Evolutionary conservation across 495 filamentous ascomycete species (phyloP).

Genomic region (Aspergillus campestris): DNA sequence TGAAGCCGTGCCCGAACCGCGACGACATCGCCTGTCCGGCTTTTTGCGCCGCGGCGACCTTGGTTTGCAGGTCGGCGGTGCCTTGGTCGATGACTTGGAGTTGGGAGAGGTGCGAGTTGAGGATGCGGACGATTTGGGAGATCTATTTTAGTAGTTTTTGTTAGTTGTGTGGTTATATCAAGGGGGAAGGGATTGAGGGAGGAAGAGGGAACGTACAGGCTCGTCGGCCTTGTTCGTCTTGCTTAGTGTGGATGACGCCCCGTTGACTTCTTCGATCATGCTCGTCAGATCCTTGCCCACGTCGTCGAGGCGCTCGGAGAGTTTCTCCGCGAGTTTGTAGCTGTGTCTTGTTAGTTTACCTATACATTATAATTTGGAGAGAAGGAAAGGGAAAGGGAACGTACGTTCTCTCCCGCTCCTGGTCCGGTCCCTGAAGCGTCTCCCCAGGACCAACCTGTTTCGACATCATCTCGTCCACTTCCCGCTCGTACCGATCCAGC

Average conservation of each 20-base stretch:
- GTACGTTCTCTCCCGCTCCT: slow-evolving; percentile 84
- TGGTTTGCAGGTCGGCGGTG: slow-evolving; percentile 66
- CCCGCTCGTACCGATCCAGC: slow-evolving; percentile 81
- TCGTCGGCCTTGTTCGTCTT: slow-evolving; percentile 86
- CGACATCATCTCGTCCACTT: slow-evolving; percentile 77
- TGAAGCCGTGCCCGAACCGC: slow-evolving; percentile 52
- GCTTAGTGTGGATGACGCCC: slow-evolving; percentile 69
- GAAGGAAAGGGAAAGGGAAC: slow-evolving; percentile 15
- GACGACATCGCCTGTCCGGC: slow-evolving; percentile 57
- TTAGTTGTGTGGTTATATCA: neutral
- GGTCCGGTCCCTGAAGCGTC: slow-evolving; percentile 73
- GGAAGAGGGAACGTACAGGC: slow-evolving; percentile 57
- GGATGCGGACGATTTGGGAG: slow-evolving; percentile 84
- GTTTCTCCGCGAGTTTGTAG: slow-evolving; percentile 83
- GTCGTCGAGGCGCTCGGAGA: slow-evolving; percentile 76
- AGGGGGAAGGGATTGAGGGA: neutral
- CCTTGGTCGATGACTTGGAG: slow-evolving; percentile 87
- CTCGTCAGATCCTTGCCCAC: slow-evolving; percentile 84
- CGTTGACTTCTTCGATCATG: slow-evolving; percentile 98
- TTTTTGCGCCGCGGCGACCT: slow-evolving; percentile 72
- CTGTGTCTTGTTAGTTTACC: slow-evolving; percentile 23
- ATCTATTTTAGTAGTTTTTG: slow-evolving; percentile 45
- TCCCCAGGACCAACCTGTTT: slow-evolving; percentile 62
- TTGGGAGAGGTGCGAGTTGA: slow-evolving; percentile 83
- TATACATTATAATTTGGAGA: neutral